Evolutionary conservation across 2,329 filamentous ascomycete species (phyloP), one percentile per base, ranked within the genome.

Genomic region (Cladophialophora immunda): DNA sequence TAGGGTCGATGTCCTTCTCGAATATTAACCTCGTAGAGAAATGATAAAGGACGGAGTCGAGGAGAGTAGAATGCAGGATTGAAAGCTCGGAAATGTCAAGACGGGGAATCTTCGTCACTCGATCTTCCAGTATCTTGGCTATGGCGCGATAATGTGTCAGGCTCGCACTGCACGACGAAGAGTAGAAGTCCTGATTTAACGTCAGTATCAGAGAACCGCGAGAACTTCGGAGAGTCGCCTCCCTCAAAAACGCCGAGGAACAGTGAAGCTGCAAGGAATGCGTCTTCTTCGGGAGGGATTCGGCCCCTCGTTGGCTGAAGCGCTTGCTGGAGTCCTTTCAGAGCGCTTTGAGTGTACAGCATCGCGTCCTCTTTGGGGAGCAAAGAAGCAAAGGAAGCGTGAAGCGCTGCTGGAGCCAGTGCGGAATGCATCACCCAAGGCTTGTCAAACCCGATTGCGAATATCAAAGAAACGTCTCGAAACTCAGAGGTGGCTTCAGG

Each of bases 401-500:
- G 68, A 15, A 70, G 64, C 13, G 68, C 68, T 13, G 68, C 68
- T 1, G 68, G 68, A 15, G 68, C 68, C 13, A 70, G 66, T 3
- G 62, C 66, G 4, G 68, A 66, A 58, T 70, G 68, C 60, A 70
- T 66, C 9, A 68, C 68, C 62, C 63, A 70, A 5, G 68, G 65
- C 30, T 65, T 53, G n/a, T 70, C 57, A 27, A 64, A 68, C 13
- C 68, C 66, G 13, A 66, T 25, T 11, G 66, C 56, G 30, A 68
- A 68, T 25, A 68, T 54, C 27, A 60, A 59, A 2, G 66, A 64
- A 11, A 60, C 57, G 56, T 68, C 63, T 41, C 65, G 58, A 52
- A 66, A 70, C n/a, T 70, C 57, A 29, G 50, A 53, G 1, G 60
- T 64, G 4, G 68, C 63, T 7, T 70, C 68, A 6, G 68, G 68